Conservation (phyloP, 2,329 filamentous ascomycete genomes). For the Colletotrichum abscissum region DNA sequence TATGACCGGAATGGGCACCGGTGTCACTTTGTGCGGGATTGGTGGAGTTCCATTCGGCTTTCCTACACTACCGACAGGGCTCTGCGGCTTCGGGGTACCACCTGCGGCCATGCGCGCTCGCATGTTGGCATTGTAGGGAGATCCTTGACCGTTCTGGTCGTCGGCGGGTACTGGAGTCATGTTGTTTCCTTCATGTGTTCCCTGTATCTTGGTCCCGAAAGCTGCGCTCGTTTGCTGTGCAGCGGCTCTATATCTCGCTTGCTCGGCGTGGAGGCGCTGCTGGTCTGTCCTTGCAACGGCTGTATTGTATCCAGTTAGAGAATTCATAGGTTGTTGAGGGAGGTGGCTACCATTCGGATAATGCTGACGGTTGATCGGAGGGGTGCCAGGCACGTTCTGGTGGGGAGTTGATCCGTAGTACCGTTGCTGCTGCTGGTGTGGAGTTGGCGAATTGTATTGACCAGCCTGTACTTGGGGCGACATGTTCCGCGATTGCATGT, state of each 20-base stretch:
- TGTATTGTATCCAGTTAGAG: constrained; percentile 28
- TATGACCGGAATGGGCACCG: constrained; percentile 56
- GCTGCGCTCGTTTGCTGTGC: constrained; percentile 55
- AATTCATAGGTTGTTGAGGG: constrained; percentile 42
- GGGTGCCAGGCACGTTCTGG: constrained; percentile 41
- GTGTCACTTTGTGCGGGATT: constrained; percentile 54
- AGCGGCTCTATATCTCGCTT: constrained; percentile 60
- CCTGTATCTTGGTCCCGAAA: constrained; percentile 55
- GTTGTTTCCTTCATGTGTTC: constrained; percentile 56
- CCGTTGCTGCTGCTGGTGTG: constrained; percentile 33
- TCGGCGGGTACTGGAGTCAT: constrained; percentile 51
- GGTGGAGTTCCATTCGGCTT: constrained; percentile 47
- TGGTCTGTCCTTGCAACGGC: constrained; percentile 28
- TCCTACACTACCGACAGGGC: constrained; percentile 29
- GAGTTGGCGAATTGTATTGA: constrained; percentile 49
- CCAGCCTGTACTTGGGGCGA: constrained; percentile 56
- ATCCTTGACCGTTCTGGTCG: constrained; percentile 44
- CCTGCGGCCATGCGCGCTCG: constrained; percentile 50
- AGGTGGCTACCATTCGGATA: constrained; percentile 48
- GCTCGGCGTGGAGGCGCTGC: constrained; percentile 55
- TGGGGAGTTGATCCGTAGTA: constrained; percentile 40
- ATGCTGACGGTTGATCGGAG: constrained; percentile 38
- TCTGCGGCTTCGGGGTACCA: constrained; percentile 48
- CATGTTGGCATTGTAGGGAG: constrained; percentile 47
- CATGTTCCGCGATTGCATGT: constrained; percentile 54